Evolutionary conservation across 1,284 basidiomycete species (phyloP).

Genomic region (Chalciporus piperatoides): DNA sequence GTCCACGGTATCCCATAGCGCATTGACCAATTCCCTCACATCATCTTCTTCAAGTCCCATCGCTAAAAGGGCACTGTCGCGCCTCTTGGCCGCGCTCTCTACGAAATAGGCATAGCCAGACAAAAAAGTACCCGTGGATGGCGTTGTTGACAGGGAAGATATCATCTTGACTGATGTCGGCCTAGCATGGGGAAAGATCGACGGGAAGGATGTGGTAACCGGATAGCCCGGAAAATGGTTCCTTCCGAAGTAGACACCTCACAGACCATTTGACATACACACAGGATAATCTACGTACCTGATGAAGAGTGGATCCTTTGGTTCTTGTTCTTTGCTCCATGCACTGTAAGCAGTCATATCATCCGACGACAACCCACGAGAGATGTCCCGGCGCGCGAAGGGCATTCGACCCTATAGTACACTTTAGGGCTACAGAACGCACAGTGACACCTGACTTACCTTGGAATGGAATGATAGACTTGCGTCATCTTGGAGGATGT

Average conservation of each 20-base stretch:
- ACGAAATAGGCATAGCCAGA: conserved; percentile 43
- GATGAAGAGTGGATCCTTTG: conserved; percentile 34
- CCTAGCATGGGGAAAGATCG: conserved; percentile 31
- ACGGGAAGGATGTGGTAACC: conserved; percentile 49
- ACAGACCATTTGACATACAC: background rate
- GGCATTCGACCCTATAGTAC: conserved; percentile 16
- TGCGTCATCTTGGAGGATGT: conserved; percentile 32
- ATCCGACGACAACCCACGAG: conserved; percentile 48
- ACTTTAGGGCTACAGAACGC: conserved; percentile 1
- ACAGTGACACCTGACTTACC: conserved; percentile 11
- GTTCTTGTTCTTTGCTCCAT: conserved; percentile 32
- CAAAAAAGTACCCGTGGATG: conserved; percentile 36
- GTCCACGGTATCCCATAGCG: conserved; percentile 51
- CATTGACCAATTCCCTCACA: conserved; percentile 46
- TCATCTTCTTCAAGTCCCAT: conserved; percentile 47
- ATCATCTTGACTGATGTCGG: conserved; percentile 24
- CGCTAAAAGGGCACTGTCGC: conserved; percentile 21
- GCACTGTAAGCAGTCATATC: conserved; percentile 37
- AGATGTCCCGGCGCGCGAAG: conserved; percentile 49
- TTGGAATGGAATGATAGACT: conserved; percentile 44
- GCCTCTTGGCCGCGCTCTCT: conserved; percentile 34
- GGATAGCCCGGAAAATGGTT: conserved; percentile 45
- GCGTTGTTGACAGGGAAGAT: conserved; percentile 27
- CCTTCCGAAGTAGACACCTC: conserved; percentile 25
- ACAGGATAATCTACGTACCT: conserved; percentile 29